Percentiles rank a stretch among this genome's conserved stretches.
These are phyloP conservation scores for Somion occarium DNA, from an alignment of 1,284 basidiomycete species.

Conservation along the genomic window DNA sequence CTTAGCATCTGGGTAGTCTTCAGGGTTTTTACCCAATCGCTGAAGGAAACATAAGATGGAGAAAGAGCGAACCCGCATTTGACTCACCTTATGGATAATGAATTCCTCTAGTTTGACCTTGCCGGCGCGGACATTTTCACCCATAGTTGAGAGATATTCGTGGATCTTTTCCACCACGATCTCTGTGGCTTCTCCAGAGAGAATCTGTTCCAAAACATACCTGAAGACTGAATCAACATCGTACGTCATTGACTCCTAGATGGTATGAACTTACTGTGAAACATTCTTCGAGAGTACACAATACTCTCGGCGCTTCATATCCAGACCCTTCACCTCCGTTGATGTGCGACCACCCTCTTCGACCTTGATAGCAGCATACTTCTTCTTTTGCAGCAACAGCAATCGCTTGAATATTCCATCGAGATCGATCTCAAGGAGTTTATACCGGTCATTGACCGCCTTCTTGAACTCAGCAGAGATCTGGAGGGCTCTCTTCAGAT, in stretches of 20 bases:
- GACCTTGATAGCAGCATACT: conserved; percentile 96
- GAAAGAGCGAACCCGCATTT: neutral
- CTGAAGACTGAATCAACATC: conserved; percentile 33
- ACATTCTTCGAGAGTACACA: conserved; percentile 89
- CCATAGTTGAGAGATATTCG: conserved; percentile 79
- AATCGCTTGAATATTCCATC: conserved; percentile 94
- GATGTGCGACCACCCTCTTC: conserved; percentile 73
- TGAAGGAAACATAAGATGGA: conserved; percentile 25
- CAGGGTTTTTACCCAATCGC: conserved; percentile 92
- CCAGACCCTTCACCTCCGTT: conserved; percentile 94
- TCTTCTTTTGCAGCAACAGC: conserved; percentile 96
- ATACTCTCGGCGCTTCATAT: conserved; percentile 99
- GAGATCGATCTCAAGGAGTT: conserved; percentile 94
- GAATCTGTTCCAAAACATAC: conserved; percentile 84
- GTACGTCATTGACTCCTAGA: neutral
- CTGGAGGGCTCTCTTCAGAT: conserved; percentile 84
- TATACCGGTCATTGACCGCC: conserved; percentile 94
- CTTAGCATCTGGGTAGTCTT: conserved; percentile 95
- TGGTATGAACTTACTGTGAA: conserved; percentile 65
- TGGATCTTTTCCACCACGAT: conserved; percentile 89
- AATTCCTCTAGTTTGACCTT: conserved; percentile 87
- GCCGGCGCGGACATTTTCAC: conserved; percentile 73
- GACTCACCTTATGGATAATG: conserved; percentile 83
- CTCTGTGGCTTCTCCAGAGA: conserved; percentile 91
- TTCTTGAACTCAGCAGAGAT: conserved; percentile 94